Base-by-base conservation (phyloP, 768 basidiomycete species). In the Cantharellus anzutake region DNA sequence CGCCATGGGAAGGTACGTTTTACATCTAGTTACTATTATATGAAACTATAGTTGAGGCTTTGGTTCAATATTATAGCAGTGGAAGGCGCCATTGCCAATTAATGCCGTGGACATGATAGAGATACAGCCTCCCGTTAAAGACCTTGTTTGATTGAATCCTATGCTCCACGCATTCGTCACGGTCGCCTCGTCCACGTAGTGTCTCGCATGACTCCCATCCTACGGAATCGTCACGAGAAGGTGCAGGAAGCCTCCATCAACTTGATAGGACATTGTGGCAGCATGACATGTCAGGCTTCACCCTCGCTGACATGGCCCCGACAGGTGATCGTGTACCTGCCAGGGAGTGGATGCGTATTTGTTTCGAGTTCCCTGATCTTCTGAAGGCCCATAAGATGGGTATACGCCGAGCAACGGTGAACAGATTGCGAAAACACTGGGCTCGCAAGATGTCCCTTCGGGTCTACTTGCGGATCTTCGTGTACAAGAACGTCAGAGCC, bases 321-420 rank as follows among this genome's bases (percentile, higher is more conserved):
- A 29, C 59, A 78, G 94, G 96, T 60, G 96, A 99, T 81, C 91
- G 96, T 71, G 96, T 99, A 0, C 93, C 96, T 14, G 94, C 96
- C 5, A 82, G 96, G 67, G 96, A 99, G 72, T 98, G 94, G 96
- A 99, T 99, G 96, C 85, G 96, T 68, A 98, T 99, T 68, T 98
- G 96, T 70, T 98, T 99, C 71, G 96, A 99, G 68, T 73, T 99
- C 41, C 79, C 98, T 56, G 96, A 98, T 68, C 77, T 99, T 35
- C 78, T 98, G 66, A 98, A 98, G 70, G 96, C 96, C 4, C 96
- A 99, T 75, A 99, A 99, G 75, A 97, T 97, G 72, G 94, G 87
- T 50, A 99, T 98, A 68, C 86, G 96, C 59, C 89, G 94, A 68
- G 96, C 94, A 0, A 93, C 96, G 29, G 96, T 98, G 73, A 97